These are phyloP conservation scores for Fremontodendron californicum DNA, from an alignment of 345 rosid genomes.

Conservation along the genomic window DNA sequence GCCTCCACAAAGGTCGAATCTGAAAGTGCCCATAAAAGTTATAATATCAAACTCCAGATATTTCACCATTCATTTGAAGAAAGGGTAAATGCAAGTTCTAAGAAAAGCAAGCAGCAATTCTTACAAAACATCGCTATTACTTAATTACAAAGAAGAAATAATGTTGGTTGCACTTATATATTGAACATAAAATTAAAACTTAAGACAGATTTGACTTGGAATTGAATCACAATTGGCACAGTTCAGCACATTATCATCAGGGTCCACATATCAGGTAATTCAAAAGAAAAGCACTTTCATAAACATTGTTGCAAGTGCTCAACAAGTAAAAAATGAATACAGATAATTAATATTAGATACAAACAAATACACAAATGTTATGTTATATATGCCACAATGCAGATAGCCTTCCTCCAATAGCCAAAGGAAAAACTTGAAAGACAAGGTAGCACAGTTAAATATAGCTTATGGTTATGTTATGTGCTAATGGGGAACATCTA, in stretches of 20 bases:
- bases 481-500: conserved; percentile 13
- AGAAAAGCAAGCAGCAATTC: neutral
- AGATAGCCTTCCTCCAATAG: conserved; percentile 7
- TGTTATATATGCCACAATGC: neutral
- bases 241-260: neutral
- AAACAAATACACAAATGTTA: neutral
- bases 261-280: neutral
- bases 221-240: neutral
- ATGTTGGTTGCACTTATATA: neutral
- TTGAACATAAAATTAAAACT: too few relatives aligned
- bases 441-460: neutral
- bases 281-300: neutral
- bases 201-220: too few relatives aligned
- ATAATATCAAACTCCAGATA: neutral
- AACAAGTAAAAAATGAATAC: too few relatives aligned
- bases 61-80: neutral
- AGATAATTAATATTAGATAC: neutral
- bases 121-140: neutral
- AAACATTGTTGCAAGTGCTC: too few relatives aligned
- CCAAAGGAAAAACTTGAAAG: conserved; percentile 4
- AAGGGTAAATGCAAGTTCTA: neutral
- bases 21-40: conserved; percentile 14
- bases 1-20: conserved; percentile 70
- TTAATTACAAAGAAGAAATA: neutral
- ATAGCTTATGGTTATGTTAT: conserved; percentile 30